These are phyloP conservation scores for Claviceps citrina DNA, from an alignment of 2,329 filamentous ascomycete genomes.

Conservation along the genomic window DNA sequence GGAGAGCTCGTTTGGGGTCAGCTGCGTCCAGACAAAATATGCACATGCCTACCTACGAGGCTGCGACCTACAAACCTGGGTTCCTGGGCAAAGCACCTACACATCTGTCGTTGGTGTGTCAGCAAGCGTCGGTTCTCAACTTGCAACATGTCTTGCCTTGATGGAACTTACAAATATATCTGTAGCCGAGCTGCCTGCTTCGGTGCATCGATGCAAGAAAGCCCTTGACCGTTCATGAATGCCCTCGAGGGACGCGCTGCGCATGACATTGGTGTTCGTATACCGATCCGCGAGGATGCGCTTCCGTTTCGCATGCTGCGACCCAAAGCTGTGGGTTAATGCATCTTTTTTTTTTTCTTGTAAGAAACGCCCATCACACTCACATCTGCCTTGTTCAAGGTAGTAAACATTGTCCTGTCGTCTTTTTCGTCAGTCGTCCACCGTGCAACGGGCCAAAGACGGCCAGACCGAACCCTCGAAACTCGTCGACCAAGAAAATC, in stretches of 20 bases:
- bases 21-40: neutral
- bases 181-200: slow-evolving; percentile 14
- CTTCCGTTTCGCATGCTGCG: slow-evolving; percentile 46
- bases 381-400: slow-evolving; percentile 37
- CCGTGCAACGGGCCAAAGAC: neutral
- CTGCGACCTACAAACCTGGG: too few relatives aligned
- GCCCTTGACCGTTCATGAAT: slow-evolving; percentile 40
- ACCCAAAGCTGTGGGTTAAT: neutral
- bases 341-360: neutral
- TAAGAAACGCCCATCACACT: slow-evolving; percentile 9
- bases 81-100: neutral
- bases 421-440: neutral
- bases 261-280: slow-evolving; percentile 51
- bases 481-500: neutral
- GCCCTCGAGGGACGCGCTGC: slow-evolving; percentile 35
- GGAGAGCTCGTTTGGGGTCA: slow-evolving; percentile 24
- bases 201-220: slow-evolving; percentile 38
- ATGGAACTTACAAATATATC: slow-evolving; percentile 45
- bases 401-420: slow-evolving; percentile 45
- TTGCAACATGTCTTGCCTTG: neutral
- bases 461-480: neutral
- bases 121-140: neutral
- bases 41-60: too few relatives aligned
- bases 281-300: slow-evolving; percentile 51
- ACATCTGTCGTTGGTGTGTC: slow-evolving; percentile 1